phyloP scores from a whole-genome alignment of 1,139 yeast genomes.

The Komagataea norvegica region DNA sequence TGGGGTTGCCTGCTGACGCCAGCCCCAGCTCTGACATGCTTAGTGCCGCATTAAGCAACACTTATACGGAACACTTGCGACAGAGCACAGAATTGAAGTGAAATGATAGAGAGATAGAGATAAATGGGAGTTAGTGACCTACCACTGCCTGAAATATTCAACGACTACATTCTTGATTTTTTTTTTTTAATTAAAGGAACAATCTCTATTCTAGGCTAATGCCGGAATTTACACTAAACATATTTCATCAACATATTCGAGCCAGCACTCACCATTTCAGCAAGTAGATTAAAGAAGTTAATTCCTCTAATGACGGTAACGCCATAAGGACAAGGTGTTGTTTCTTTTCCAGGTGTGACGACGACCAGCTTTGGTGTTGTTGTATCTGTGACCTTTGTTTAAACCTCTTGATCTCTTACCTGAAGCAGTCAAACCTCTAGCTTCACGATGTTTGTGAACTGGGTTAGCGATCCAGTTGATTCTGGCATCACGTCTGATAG shows the following conservation, averaged over 20 bases:
- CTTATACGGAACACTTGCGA: too few relatives aligned
- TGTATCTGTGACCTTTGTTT: slow-evolving; percentile 99
- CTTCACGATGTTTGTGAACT: slow-evolving; percentile 99
- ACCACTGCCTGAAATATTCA: too few relatives aligned
- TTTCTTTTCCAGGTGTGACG: slow-evolving; percentile 99
- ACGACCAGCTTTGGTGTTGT: slow-evolving; percentile 98
- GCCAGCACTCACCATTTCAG: slow-evolving; percentile 5
- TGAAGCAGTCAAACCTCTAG: slow-evolving; percentile 97
- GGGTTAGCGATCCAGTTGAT: slow-evolving; percentile 99
- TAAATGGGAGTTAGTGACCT: too few relatives aligned
- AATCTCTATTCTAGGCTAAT: slow-evolving; percentile 3
- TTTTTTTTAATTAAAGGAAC: slow-evolving; percentile 3
- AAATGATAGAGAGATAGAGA: too few relatives aligned
- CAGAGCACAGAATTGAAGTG: too few relatives aligned
- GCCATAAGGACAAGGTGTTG: slow-evolving; percentile 98
- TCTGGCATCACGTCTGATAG: slow-evolving; percentile 97
- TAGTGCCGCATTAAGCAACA: too few relatives aligned
- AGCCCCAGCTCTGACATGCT: too few relatives aligned
- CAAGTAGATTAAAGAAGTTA: slow-evolving; percentile 5
- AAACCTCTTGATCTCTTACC: slow-evolving; percentile 99
- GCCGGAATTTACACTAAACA: slow-evolving; percentile 5
- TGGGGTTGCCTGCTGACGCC: neutral
- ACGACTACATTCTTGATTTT: too few relatives aligned
- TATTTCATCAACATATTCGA: slow-evolving; percentile 1
- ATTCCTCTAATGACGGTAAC: slow-evolving; percentile 86